Base-by-base conservation (phyloP, 2,329 filamentous ascomycete species). In the Diplocarpon mali region DNA sequence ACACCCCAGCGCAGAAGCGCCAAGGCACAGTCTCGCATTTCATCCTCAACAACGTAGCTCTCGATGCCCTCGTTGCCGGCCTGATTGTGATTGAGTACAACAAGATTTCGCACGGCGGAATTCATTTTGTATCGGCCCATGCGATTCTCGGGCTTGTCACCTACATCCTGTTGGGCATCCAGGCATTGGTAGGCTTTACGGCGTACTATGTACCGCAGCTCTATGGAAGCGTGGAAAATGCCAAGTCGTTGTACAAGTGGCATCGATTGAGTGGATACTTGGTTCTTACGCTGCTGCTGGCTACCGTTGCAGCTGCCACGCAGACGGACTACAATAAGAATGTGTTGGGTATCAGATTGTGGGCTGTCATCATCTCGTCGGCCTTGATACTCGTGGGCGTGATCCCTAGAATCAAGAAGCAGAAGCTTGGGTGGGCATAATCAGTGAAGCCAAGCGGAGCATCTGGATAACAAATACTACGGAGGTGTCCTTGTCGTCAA, bases 181-280 rank as follows among this genome's bases (percentile, higher is more conserved):
- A 96, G 67, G 81, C 85, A 36, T 40, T 82, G 1, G 75, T 95
- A 27, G 90, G 92, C 13, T 76, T 93, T 51, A 83, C 85, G 28
- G 85, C 92, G 67, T 95, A 83, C 69, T 86, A 78, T 47, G 69
- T 76, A 2, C 89, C 89, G 0, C 60, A 61, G 0, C 57, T 94
- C 1, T 93, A 90, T 57, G 89, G 89, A 5, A 79, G 85, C 45
- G 78, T 82, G 51, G 80, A 85, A 20, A 79, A 78, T 2, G 90
- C 88, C 15, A 93, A 89, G 72, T 71, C 71, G 17, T 63, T 95
- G 35, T 96, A 90, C 72, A 95, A 94, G 66, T 95, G 89, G 58
- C 92, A 96, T 63, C 78, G 90, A 27, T 66, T 75, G 43, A 73
- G 71, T 16, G 92, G 90, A 2, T 96, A 98, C 61, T 53, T 78